Base-by-base conservation (phyloP, 2,329 filamentous ascomycete species). In the Sporothrix dimorphospora region DNA sequence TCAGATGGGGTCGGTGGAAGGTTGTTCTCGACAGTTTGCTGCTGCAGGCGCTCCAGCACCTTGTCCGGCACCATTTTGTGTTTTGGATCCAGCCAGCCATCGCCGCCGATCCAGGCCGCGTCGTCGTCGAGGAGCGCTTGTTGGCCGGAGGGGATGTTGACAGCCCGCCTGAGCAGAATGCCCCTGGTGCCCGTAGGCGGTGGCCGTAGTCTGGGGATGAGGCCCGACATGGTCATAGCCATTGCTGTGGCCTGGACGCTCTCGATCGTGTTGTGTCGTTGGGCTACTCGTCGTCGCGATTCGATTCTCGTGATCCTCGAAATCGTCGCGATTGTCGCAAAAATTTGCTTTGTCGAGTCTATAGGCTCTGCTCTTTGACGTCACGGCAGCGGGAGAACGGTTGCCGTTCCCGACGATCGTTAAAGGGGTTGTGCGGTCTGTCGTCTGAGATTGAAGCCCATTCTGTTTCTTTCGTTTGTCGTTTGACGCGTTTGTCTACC, bases 61-160 rank as follows among this genome's bases (percentile, higher is more conserved):
- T 38, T 45, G 40, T 49, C 38, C 19, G 73, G 73, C 42, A 74
- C 66, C 1, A 42, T 16, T 19, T 65, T n/a, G 14, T 34, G 40
- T 5, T 19, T 45, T 5, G 16, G n/a, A 21, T 14, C 57, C 7
- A 40, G 38, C 8, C 16, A 24, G 49, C 65, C 19, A 3, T 72
- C 24, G 34, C 21, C 70, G 6, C 49, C 59, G 24, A 72, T n/a
- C 74, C 74, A 75, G 4, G 70, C 49, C 0, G 5, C 77, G 3
- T 77, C 67, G 0, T 75, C 71, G 1, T 81, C 78, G 1, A 85
- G 76, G 1, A 85, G 76, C 4, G 70, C 69, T 34, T 77, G 77
- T 74, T 86, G 85, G 53, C 83, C 80, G 19, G 77, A 78, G 0
- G 83, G 81, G 7, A 85, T 78, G 30, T 71, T 78, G 21, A 79